Evolutionary conservation across 139 green algal species (phyloP).

Genomic region (Diplosphaera chodatii): DNA sequence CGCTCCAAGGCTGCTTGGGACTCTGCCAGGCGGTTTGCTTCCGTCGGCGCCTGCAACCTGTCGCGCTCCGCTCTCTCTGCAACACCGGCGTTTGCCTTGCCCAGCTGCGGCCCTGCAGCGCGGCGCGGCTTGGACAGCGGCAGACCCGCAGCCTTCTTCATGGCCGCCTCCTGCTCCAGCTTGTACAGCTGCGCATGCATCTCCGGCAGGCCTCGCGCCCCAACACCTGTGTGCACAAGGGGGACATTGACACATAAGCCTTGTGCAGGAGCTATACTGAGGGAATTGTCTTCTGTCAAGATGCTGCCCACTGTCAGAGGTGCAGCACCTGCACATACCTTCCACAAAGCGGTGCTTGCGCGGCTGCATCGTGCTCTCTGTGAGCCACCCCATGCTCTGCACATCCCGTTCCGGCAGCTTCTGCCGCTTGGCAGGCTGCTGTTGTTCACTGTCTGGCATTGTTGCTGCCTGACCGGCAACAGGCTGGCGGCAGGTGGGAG

Average conservation of each 20-base stretch:
- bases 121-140: neutral
- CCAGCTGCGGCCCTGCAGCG: neutral
- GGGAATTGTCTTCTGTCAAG: too few species aligned
- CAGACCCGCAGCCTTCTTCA: neutral
- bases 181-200: neutral
- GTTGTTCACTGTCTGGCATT: neutral
- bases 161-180: neutral
- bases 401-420: neutral
- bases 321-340: neutral
- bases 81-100: neutral
- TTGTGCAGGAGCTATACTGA: too few species aligned
- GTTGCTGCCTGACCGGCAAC: neutral
- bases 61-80: neutral
- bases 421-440: neutral
- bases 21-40: neutral
- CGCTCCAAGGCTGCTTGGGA: neutral
- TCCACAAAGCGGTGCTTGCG: neutral
- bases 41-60: neutral
- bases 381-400: neutral
- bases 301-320: too few species aligned
- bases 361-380: neutral
- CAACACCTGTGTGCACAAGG: too few species aligned
- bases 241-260: too few species aligned
- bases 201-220: neutral
- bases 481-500: neutral